phyloP scores from a whole-genome alignment of 116 monocot species.

The Trichopus zeylanicus region DNA sequence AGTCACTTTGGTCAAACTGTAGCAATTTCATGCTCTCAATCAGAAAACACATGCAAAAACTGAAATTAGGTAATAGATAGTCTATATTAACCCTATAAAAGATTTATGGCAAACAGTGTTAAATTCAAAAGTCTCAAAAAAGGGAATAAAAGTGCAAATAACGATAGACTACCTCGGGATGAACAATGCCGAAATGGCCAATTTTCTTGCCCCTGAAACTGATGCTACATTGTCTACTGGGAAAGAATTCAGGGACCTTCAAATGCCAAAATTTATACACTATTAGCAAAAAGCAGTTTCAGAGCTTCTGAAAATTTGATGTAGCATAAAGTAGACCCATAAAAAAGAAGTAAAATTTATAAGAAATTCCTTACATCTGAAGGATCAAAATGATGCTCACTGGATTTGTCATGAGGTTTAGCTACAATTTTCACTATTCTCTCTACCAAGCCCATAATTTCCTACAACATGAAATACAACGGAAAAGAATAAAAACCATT shows the following conservation, averaged over 20 bases:
- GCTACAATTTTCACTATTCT: constrained; percentile 48
- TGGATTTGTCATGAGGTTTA: constrained; percentile 11
- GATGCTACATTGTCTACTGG: constrained; percentile 44
- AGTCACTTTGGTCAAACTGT: too few species aligned
- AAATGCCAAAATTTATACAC: background rate
- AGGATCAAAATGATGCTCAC: constrained; percentile 18
- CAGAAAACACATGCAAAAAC: too few species aligned
- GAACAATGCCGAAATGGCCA: constrained; percentile 53
- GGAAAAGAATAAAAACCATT: background rate
- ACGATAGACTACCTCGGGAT: constrained; percentile 48
- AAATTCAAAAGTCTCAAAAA: too few species aligned
- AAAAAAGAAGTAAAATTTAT: background rate
- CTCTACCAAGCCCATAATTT: constrained; percentile 50
- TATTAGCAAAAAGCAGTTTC: constrained; percentile 11
- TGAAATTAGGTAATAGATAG: too few species aligned
- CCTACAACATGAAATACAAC: constrained; percentile 23
- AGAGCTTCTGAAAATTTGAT: background rate
- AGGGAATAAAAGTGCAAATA: background rate
- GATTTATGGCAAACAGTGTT: too few species aligned
- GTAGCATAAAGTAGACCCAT: background rate
- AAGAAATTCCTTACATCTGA: constrained; percentile 38
- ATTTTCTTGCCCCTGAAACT: constrained; percentile 28
- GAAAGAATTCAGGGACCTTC: constrained; percentile 56
- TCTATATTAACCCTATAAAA: too few species aligned
- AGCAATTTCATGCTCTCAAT: too few species aligned